Conservation (phyloP, 495 filamentous ascomycete genomes). For the Aspergillus haitiensis region DNA sequence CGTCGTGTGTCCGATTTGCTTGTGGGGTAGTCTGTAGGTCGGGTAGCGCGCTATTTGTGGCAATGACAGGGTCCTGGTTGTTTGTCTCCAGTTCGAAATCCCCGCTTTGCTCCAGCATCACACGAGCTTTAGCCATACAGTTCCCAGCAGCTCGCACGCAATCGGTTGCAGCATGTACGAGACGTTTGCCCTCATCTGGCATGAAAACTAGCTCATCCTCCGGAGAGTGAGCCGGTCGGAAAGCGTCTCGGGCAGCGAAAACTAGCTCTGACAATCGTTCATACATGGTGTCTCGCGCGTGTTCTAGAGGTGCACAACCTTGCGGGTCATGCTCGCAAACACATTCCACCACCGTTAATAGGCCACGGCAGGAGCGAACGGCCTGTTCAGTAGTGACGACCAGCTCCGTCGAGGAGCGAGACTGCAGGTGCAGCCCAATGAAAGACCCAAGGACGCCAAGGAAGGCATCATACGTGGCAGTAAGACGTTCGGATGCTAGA, state of each 20-base stretch:
- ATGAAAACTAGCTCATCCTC: constrained; percentile 74
- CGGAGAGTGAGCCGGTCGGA: constrained; percentile 58
- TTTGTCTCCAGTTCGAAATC: constrained; percentile 83
- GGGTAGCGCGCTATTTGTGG: constrained; percentile 23
- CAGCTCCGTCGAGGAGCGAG: constrained; percentile 81
- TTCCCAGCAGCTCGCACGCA: constrained; percentile 90
- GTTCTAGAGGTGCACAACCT: constrained; percentile 61
- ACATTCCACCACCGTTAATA: constrained; percentile 79
- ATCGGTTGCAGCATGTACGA: constrained; percentile 79
- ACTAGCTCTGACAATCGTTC: constrained; percentile 75
- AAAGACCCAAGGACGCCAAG: constrained; percentile 87
- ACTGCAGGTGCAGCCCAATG: constrained; percentile 87
- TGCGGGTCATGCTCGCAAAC: constrained; percentile 75
- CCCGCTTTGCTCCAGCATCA: constrained; percentile 84
- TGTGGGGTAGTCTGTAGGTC: constrained; percentile 26
- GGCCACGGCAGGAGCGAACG: constrained; percentile 71
- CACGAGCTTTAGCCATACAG: constrained; percentile 80
- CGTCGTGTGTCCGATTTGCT: constrained; percentile 17
- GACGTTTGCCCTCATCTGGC: constrained; percentile 73
- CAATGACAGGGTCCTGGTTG: constrained; percentile 42
- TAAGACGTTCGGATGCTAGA: constrained; percentile 67
- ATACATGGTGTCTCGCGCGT: constrained; percentile 77
- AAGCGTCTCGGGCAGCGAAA: constrained; percentile 73
- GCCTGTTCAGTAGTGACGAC: constrained; percentile 74
- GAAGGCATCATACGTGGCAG: constrained; percentile 77